These are phyloP conservation scores for Albifimbria verrucaria DNA, from an alignment of 2,329 filamentous ascomycete species.

Conservation along the genomic window DNA sequence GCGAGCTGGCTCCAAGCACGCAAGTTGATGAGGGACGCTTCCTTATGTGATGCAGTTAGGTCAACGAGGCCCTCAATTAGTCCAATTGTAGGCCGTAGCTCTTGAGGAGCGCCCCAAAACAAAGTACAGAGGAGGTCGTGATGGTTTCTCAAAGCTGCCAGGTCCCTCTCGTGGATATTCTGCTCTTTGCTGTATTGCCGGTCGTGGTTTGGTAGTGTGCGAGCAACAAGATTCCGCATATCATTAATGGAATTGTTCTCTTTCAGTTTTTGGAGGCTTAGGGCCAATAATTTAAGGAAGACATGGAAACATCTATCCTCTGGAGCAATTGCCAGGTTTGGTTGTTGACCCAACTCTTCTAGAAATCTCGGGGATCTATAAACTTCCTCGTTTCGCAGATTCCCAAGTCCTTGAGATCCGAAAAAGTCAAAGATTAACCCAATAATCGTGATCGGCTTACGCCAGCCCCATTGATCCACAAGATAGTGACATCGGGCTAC, in stretches of 20 bases:
- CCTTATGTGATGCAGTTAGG: conserved; percentile 60
- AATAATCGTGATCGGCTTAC: conserved; percentile 52
- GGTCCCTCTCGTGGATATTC: conserved; percentile 54
- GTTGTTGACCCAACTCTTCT: conserved; percentile 46
- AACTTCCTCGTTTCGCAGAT: conserved; percentile 63
- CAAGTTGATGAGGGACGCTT: conserved; percentile 62
- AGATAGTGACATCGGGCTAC: conserved; percentile 61
- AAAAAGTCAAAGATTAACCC: conserved; percentile 67
- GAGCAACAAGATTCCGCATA: conserved; percentile 57
- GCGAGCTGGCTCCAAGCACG: conserved; percentile 62
- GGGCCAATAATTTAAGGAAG: conserved; percentile 61
- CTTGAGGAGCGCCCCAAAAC: conserved; percentile 59
- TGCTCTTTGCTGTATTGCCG: conserved; percentile 63
- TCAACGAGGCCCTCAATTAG: conserved; percentile 58
- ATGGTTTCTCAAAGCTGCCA: conserved; percentile 64
- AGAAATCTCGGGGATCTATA: conserved; percentile 60
- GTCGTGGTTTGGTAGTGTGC: conserved; percentile 64
- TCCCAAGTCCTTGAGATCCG: conserved; percentile 56
- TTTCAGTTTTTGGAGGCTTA: conserved; percentile 52
- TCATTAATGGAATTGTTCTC: conserved; percentile 50
- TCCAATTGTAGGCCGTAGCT: conserved; percentile 49
- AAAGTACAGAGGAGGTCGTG: conserved; percentile 66
- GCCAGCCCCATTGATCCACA: conserved; percentile 65
- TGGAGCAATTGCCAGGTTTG: conserved; percentile 46
- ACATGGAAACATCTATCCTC: conserved; percentile 65